Evolutionary conservation across 495 filamentous ascomycete species (phyloP).

Genomic region (Viridothelium virens): DNA sequence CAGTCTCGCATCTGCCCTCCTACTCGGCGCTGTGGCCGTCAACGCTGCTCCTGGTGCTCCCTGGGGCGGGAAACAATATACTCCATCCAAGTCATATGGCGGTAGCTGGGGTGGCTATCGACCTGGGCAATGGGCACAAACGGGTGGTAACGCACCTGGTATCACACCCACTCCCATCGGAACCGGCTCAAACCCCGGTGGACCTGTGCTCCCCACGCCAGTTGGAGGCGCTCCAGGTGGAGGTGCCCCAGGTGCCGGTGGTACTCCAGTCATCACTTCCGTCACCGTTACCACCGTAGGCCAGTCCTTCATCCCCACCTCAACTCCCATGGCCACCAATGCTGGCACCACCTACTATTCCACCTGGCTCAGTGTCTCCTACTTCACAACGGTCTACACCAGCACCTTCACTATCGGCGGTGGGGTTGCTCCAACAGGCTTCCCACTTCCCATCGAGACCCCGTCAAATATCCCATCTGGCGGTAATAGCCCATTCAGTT

Average conservation of each 20-base stretch:
- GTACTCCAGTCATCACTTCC: not conserved
- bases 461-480: not conserved
- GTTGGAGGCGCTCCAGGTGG: not conserved
- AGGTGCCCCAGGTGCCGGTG: not conserved
- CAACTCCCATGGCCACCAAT: not conserved
- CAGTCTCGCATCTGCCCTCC: not conserved
- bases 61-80: not conserved
- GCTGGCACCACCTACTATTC: not conserved
- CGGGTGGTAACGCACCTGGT: not conserved
- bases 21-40: not conserved
- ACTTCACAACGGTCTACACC: conserved; percentile 4
- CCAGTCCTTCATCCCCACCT: conserved; percentile 6
- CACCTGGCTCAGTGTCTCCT: conserved; percentile 5
- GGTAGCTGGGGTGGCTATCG: not conserved
- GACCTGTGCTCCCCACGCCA: not conserved
- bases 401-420: not conserved
- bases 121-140: conserved; percentile 7
- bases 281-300: conserved; percentile 6
- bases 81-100: not conserved
- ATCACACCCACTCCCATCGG: not conserved
- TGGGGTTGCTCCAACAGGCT: not conserved
- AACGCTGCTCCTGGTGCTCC: not conserved
- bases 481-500: not conserved
- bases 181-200: not conserved
- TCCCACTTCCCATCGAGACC: not conserved